phyloP scores from a whole-genome alignment of 2,329 filamentous ascomycete genomes.

The Colletotrichum orchidophilum region DNA sequence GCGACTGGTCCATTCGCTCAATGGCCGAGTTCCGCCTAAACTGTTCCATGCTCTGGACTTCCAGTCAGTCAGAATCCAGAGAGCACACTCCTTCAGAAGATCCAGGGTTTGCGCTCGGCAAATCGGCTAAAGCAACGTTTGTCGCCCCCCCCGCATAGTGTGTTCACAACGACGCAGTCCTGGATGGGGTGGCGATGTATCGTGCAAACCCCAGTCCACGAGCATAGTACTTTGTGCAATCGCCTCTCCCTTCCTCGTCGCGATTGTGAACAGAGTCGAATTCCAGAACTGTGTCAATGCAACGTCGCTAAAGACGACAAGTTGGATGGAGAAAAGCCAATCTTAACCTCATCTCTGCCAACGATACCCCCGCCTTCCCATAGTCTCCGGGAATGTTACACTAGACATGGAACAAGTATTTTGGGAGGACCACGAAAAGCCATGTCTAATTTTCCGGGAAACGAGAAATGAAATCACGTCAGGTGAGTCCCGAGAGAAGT shows the following conservation, averaged over 20 bases:
- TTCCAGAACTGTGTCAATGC: neutral
- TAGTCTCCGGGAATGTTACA: conserved; percentile 13
- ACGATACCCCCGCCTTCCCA: conserved; percentile 4
- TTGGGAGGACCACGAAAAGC: neutral
- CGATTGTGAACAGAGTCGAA: neutral
- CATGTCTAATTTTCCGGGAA: neutral
- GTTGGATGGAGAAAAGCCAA: conserved; percentile 1
- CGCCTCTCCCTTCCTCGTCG: neutral
- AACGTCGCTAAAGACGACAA: neutral
- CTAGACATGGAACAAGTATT: neutral
- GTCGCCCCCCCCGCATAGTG: too few species aligned
- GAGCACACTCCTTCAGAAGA: neutral
- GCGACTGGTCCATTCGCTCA: neutral
- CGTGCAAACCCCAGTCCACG: neutral
- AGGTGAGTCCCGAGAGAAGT: neutral
- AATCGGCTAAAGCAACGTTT: neutral
- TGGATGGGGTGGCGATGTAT: neutral
- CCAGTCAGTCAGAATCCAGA: too few species aligned
- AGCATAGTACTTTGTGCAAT: neutral
- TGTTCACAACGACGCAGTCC: neutral
- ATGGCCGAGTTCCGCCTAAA: neutral
- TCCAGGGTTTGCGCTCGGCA: neutral
- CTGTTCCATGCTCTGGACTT: too few species aligned
- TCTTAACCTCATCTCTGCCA: conserved; percentile 18
- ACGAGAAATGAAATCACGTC: neutral